Conservation (phyloP, 768 basidiomycete species). For the Mycena maculata region DNA sequence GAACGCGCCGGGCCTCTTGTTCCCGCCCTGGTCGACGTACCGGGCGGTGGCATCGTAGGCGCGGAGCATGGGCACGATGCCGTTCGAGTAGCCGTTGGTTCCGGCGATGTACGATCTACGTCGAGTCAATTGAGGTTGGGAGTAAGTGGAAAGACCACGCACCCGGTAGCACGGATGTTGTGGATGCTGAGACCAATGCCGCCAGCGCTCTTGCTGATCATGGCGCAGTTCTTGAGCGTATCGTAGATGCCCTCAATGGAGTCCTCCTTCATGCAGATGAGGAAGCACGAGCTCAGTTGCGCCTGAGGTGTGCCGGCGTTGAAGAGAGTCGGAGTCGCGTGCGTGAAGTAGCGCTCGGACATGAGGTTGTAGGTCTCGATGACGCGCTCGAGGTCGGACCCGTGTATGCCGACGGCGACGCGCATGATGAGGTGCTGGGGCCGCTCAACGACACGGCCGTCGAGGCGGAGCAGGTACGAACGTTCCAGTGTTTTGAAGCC, state of each 20-base stretch:
- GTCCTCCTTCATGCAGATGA: slow-evolving; percentile 98
- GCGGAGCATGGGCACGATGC: slow-evolving; percentile 99
- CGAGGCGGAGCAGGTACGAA: slow-evolving; percentile 94
- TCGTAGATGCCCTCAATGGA: slow-evolving; percentile 99
- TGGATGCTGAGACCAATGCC: slow-evolving; percentile 98
- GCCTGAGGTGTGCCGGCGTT: slow-evolving; percentile 96
- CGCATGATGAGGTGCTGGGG: slow-evolving; percentile 99
- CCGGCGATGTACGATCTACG: slow-evolving; percentile 96
- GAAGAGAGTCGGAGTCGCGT: slow-evolving; percentile 98
- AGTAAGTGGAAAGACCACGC: slow-evolving; percentile 43
- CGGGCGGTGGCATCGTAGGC: slow-evolving; percentile 98
- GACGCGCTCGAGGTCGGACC: slow-evolving; percentile 86
- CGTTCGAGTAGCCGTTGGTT: slow-evolving; percentile 98
- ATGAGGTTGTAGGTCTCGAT: slow-evolving; percentile 95
- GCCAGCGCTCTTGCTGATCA: slow-evolving; percentile 99
- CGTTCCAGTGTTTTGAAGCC: slow-evolving; percentile 99
- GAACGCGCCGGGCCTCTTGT: slow-evolving; percentile 98
- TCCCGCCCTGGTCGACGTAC: slow-evolving; percentile 98
- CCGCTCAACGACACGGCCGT: slow-evolving; percentile 94
- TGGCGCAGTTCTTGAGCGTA: slow-evolving; percentile 96
- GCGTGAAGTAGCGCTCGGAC: slow-evolving; percentile 98
- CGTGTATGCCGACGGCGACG: slow-evolving; percentile 97
- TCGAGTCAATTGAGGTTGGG: slow-evolving; percentile 1
- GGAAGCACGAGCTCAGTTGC: slow-evolving; percentile 98
- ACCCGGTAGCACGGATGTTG: slow-evolving; percentile 96